Conservation (phyloP, 257 asterid species). For the Capsicum rhomboideum region DNA sequence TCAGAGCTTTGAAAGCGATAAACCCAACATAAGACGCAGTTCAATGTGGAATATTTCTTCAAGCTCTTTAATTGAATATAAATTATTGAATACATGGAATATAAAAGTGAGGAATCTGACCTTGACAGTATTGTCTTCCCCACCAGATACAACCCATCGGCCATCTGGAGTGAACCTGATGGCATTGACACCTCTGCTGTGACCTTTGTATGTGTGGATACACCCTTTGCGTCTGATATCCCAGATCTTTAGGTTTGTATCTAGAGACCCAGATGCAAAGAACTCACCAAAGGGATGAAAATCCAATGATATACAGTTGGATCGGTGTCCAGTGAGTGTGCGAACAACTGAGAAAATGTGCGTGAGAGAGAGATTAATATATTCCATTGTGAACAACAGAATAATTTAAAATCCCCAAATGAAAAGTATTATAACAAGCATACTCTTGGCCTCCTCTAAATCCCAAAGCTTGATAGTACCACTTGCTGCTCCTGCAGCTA, state of each 20-base stretch:
- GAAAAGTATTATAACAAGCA: constrained; percentile 13
- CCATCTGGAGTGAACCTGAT: constrained; percentile 99
- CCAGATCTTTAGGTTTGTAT: constrained; percentile 97
- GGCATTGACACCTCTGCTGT: constrained; percentile 88
- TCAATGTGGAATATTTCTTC: neutral
- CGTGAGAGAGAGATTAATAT: neutral
- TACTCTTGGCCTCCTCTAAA: constrained; percentile 98
- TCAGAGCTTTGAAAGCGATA: neutral
- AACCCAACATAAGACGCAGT: neutral
- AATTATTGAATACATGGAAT: neutral
- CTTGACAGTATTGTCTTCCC: constrained; percentile 99
- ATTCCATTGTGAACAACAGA: neutral
- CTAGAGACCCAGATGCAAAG: constrained; percentile 98
- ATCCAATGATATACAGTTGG: constrained; percentile 96
- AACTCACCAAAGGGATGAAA: constrained; percentile 98
- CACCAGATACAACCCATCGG: constrained; percentile 99
- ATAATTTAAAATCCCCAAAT: neutral
- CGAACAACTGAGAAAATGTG: constrained; percentile 53
- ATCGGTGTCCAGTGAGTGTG: constrained; percentile 95
- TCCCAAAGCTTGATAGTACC: constrained; percentile 99
- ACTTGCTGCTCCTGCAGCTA: constrained; percentile 99
- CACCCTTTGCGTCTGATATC: constrained; percentile 95
- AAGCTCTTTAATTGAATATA: neutral
- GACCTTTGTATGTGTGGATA: constrained; percentile 98
- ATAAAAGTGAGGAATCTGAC: constrained; percentile 26